Evolutionary conservation across 2,329 filamentous ascomycete species (phyloP), one percentile per base, ranked within the genome.

Genomic region (Ambrosiella beaveri): DNA sequence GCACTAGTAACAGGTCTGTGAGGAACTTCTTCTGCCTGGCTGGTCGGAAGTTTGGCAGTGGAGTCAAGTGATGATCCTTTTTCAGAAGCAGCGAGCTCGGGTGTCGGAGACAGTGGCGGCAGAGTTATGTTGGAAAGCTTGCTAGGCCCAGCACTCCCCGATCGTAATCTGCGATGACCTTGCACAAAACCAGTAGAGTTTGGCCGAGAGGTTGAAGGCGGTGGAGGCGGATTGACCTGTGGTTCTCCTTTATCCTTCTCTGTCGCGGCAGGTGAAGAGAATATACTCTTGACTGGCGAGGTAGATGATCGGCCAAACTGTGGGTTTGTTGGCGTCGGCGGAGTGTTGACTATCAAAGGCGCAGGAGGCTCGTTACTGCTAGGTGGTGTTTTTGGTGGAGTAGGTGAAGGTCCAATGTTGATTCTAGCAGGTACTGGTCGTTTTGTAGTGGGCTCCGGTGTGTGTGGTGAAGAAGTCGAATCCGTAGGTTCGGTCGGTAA

Each of bases 41-140:
- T 15, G 19, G 17, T 19, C 40, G 27, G 19, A 39, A 17, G 39
- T 37, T 8, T 39, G 17, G 3, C 27, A 19, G 38, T 27, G 12
- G 15, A n/a, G 17, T 55, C 53, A 44, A 41, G 12, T 11, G 39
- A 13, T 44, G 40, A 37, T 1, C 11, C n/a, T 15, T 57, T 50
- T 27, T 27, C 27, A 27, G 11, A 52, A 45, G 50, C 38, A 7
- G 57, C 12, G 13, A 27, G 75, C 68, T 96, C 90, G 41, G 80
- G 75, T 0, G 84, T 86, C 7, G 89, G 87, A 2, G 89, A 86
- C 56, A 93, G 73, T 7, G 89, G 85, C 13, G 79, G 81, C 57
- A 79, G 76, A 62, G 82, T 82, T 54, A 82, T 82, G 63, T 80
- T 89, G 38, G 90, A 95, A 41, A 96, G 77, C 71, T 94, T 96